Evolutionary conservation across 164 flowering plant genomes (phyloP).

Genomic region (Tinospora cordifolia): DNA sequence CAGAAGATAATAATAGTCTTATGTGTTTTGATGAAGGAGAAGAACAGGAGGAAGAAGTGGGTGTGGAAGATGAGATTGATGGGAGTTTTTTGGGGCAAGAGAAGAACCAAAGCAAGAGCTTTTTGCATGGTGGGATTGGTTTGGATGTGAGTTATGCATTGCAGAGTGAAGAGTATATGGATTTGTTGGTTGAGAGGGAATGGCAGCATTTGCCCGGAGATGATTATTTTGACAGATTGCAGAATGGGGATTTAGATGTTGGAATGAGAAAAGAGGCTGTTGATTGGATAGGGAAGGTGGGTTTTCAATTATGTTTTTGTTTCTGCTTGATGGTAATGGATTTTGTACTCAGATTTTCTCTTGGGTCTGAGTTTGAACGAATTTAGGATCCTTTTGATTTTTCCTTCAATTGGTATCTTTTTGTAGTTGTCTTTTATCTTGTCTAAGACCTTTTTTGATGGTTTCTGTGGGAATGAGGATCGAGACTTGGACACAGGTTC

Average conservation of each 20-base stretch:
- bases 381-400: neutral
- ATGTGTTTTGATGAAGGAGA: slow-evolving; percentile 32
- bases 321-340: neutral
- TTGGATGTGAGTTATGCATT: slow-evolving; percentile 28
- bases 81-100: slow-evolving; percentile 16
- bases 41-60: slow-evolving; percentile 26
- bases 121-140: slow-evolving; percentile 25
- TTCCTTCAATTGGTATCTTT: neutral
- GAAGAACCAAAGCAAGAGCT: slow-evolving; percentile 23
- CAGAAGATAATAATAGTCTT: slow-evolving; percentile 54
- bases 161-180: slow-evolving; percentile 57
- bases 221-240: slow-evolving; percentile 55
- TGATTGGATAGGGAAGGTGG: slow-evolving; percentile 87
- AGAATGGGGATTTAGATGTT: slow-evolving; percentile 56
- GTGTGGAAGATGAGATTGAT: slow-evolving; percentile 17
- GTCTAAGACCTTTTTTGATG: neutral
- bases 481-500: neutral
- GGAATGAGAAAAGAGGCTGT: slow-evolving; percentile 49
- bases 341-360: neutral
- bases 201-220: slow-evolving; percentile 37
- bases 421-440: neutral
- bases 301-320: slow-evolving; percentile 8
- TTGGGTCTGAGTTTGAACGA: neutral
- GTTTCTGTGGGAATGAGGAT: neutral
- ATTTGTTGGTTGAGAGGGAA: slow-evolving; percentile 53